Evolutionary conservation across 257 asterid genomes (phyloP).

Genomic region (Nicotiana knightiana): DNA sequence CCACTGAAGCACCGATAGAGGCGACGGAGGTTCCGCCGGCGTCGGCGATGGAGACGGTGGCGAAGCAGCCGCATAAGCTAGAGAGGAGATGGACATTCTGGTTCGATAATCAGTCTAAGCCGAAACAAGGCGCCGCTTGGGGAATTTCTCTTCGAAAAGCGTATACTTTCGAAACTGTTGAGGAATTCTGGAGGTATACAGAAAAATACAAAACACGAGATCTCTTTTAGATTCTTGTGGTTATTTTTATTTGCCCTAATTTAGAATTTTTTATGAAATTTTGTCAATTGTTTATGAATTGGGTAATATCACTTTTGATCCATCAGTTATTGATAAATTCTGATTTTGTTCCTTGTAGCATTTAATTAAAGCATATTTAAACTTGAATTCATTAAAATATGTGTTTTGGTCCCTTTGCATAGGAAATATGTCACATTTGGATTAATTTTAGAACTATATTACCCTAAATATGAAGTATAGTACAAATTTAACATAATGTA

Average conservation of each 20-base stretch:
- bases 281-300: neutral
- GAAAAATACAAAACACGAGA: too few species aligned
- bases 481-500: too few species aligned
- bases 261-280: neutral
- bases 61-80: conserved; percentile 57
- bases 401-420: too few species aligned
- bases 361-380: too few species aligned
- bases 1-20: conserved; percentile 51
- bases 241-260: neutral
- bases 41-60: conserved; percentile 18
- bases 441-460: too few species aligned
- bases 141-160: conserved; percentile 60
- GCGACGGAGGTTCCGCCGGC: conserved; percentile 32
- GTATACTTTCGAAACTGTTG: conserved; percentile 84
- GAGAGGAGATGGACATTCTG: conserved; percentile 90
- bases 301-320: neutral
- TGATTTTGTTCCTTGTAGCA: too few species aligned
- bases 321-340: too few species aligned
- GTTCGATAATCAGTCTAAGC: conserved; percentile 82
- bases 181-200: conserved; percentile 86
- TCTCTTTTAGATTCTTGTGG: neutral
- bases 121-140: conserved; percentile 90
- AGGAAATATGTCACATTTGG: too few species aligned
- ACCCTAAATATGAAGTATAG: too few species aligned
- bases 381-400: too few species aligned